Evolutionary conservation across 2,329 filamentous ascomycete genomes (phyloP).

Genomic region (Monosporascus sp.): DNA sequence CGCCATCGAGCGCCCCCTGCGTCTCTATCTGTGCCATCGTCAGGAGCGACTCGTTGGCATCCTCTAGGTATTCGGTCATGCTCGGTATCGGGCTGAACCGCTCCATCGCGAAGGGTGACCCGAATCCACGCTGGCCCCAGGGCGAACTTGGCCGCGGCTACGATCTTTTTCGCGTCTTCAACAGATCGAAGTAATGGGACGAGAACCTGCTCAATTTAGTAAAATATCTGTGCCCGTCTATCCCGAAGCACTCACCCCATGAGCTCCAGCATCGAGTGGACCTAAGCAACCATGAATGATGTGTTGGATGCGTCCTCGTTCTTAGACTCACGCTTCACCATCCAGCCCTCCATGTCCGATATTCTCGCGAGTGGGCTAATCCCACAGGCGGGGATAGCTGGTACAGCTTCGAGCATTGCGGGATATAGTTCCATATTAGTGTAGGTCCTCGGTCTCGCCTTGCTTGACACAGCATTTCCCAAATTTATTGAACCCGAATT

Average conservation of each 20-base stretch:
- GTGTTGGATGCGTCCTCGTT: background rate
- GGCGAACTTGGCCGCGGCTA: slow-evolving; percentile 52
- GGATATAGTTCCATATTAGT: slow-evolving; percentile 31
- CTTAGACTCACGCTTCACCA: slow-evolving; percentile 48
- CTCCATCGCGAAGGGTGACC: slow-evolving; percentile 49
- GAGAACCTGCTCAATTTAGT: slow-evolving; percentile 32
- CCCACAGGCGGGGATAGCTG: slow-evolving; percentile 49
- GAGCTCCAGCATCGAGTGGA: slow-evolving; percentile 52
- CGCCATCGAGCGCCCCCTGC: slow-evolving; percentile 51
- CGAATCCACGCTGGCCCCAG: slow-evolving; percentile 47
- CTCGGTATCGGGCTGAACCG: slow-evolving; percentile 41
- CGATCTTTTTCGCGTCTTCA: slow-evolving; percentile 45
- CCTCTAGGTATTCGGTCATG: slow-evolving; percentile 50
- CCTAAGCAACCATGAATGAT: slow-evolving; percentile 30
- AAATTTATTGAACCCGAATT: background rate
- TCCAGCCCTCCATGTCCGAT: slow-evolving; percentile 50
- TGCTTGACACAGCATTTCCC: rapidly evolving
- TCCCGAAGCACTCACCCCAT: slow-evolving; percentile 37
- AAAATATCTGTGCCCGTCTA: background rate
- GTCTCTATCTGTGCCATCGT: slow-evolving; percentile 67
- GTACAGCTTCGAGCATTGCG: slow-evolving; percentile 53
- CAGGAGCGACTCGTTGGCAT: slow-evolving; percentile 51
- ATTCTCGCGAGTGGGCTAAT: slow-evolving; percentile 52
- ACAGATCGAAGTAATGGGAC: slow-evolving; percentile 50
- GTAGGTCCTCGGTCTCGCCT: background rate